Percentiles rank a stretch among this genome's conserved stretches.
Conservation (phyloP, 2,329 filamentous ascomycete species). For the Fusarium buharicum region DNA sequence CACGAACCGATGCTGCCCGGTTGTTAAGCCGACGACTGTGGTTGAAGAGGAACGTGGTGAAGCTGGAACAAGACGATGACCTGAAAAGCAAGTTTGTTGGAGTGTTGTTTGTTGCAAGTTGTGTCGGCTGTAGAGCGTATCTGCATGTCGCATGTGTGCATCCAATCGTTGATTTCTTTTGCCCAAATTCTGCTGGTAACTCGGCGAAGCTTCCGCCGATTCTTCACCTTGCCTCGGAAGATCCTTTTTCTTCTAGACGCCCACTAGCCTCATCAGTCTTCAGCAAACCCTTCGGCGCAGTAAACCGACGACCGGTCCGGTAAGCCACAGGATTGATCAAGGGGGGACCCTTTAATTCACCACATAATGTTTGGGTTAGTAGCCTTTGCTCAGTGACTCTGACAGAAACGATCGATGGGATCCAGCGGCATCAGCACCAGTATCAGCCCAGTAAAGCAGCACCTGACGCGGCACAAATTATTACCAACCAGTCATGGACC, state of each 20-base stretch:
- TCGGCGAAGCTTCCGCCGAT: constrained; percentile 31
- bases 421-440: constrained; percentile 11
- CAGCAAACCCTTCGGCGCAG: constrained; percentile 8
- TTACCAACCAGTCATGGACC: constrained; percentile 7
- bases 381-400: constrained; percentile 13
- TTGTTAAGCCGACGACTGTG: constrained; percentile 12
- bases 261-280: too few relatives aligned
- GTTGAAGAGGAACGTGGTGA: too few relatives aligned
- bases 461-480: constrained; percentile 30
- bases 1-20: constrained; percentile 37
- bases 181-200: background rate
- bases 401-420: constrained; percentile 8
- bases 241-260: constrained; percentile 18
- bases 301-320: constrained; percentile 34
- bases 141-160: constrained; percentile 10
- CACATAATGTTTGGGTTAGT: background rate
- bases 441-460: background rate
- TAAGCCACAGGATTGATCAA: constrained; percentile 12
- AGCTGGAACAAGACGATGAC: too few relatives aligned
- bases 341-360: constrained; percentile 25
- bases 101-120: constrained; percentile 2
- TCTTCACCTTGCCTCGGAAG: constrained; percentile 15
- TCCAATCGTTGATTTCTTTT: constrained; percentile 6
- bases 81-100: background rate
- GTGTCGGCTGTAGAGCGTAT: background rate